Evolutionary conservation across 495 filamentous ascomycete species (phyloP).

Genomic region (Cairneyella variabilis): DNA sequence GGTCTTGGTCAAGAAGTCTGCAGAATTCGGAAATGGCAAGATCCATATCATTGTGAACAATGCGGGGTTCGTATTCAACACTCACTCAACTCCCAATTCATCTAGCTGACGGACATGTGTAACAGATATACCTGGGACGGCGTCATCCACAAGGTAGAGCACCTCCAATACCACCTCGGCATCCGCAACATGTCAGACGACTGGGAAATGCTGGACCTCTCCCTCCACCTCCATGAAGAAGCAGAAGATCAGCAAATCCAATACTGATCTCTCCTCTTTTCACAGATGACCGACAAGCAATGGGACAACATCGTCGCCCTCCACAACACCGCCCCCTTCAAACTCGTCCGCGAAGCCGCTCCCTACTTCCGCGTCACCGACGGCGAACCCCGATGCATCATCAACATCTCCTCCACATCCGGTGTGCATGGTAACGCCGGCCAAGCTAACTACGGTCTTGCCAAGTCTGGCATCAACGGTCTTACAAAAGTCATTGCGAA

Average conservation of each 20-base stretch:
- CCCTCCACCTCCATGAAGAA: neutral
- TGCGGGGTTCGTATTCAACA: slow-evolving; percentile 48
- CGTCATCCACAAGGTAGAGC: slow-evolving; percentile 74
- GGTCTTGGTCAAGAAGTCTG: slow-evolving; percentile 65
- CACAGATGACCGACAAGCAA: slow-evolving; percentile 81
- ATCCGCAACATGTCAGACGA: slow-evolving; percentile 2
- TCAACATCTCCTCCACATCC: slow-evolving; percentile 77
- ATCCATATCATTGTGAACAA: slow-evolving; percentile 88
- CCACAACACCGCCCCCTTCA: slow-evolving; percentile 81
- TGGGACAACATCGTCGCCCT: slow-evolving; percentile 81
- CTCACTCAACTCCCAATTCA: neutral
- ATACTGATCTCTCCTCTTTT: slow-evolving; percentile 6
- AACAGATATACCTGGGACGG: slow-evolving; percentile 72
- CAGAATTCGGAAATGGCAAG: slow-evolving; percentile 78
- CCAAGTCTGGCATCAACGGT: slow-evolving; percentile 76
- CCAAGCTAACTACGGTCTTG: slow-evolving; percentile 80
- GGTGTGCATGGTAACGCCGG: slow-evolving; percentile 82
- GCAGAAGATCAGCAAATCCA: neutral
- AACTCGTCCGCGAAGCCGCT: slow-evolving; percentile 70
- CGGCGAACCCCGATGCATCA: slow-evolving; percentile 68
- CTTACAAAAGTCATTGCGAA: slow-evolving; percentile 85
- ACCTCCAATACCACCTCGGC: slow-evolving; percentile 11
- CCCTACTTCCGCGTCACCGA: slow-evolving; percentile 86
- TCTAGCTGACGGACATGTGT: slow-evolving; percentile 11
- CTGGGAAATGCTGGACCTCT: slow-evolving; percentile 6